A percentile compares a stretch with the other conserved stretches of the same genome.
phyloP scores from a whole-genome alignment of 2,329 filamentous ascomycete genomes.

The Hypoxylon sp. region DNA sequence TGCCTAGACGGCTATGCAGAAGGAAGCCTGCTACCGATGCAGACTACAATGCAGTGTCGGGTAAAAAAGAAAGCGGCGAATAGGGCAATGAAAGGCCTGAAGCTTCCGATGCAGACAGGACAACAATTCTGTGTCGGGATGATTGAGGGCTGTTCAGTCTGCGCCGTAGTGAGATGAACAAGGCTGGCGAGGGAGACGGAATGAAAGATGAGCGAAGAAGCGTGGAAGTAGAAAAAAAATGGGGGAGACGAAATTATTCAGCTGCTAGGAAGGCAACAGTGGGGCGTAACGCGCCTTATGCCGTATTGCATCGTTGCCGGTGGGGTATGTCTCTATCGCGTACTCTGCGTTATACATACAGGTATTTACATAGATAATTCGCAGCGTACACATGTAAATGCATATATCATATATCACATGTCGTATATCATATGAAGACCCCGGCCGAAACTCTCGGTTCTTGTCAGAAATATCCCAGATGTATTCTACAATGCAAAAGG shows the following conservation, averaged over 20 bases:
- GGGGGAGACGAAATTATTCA: conserved; percentile 42
- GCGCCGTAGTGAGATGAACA: conserved; percentile 9
- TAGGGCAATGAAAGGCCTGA: conserved; percentile 7
- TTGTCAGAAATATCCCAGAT: too few relatives aligned
- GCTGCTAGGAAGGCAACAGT: conserved; percentile 13
- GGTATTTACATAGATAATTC: background rate
- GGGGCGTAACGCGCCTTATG: background rate
- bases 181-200: conserved; percentile 23
- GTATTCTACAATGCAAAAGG: too few relatives aligned
- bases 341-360: background rate
- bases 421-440: too few relatives aligned
- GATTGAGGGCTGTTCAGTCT: background rate
- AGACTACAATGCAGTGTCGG: background rate
- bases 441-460: too few relatives aligned
- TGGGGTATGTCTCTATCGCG: too few relatives aligned
- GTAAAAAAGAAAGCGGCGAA: background rate
- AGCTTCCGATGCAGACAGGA: conserved; percentile 7
- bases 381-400: too few relatives aligned
- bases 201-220: conserved; percentile 27
- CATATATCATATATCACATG: too few relatives aligned
- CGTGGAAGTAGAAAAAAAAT: conserved; percentile 28
- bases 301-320: too few relatives aligned
- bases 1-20: conserved; percentile 4
- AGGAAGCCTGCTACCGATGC: background rate
- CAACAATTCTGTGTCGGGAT: conserved; percentile 11